phyloP scores from a whole-genome alignment of 768 basidiomycete genomes.

The Amylocystis lapponica region DNA sequence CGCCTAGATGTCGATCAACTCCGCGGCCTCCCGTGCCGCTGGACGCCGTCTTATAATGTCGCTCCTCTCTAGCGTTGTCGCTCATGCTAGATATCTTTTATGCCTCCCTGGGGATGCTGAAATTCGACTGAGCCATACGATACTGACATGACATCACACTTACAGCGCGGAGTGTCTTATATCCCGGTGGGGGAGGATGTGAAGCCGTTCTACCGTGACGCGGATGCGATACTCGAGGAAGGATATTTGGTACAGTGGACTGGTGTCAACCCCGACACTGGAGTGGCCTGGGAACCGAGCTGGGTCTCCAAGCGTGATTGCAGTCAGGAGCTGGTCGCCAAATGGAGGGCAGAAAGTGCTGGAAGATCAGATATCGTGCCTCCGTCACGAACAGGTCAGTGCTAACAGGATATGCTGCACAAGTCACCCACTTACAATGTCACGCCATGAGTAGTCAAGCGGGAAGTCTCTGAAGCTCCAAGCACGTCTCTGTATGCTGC shows the following conservation, averaged over 20 bases:
- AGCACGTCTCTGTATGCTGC: too few relatives aligned
- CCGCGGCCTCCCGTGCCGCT: conserved; percentile 38
- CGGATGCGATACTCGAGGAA: neutral
- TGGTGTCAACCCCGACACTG: conserved; percentile 2
- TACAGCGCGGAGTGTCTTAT: neutral
- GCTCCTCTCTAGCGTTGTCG: neutral
- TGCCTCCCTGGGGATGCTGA: too few relatives aligned
- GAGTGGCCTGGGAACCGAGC: conserved; percentile 1
- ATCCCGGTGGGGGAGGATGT: neutral
- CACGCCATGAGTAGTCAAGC: too few relatives aligned
- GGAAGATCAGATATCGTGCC: neutral
- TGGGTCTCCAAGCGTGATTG: neutral
- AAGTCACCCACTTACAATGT: too few relatives aligned
- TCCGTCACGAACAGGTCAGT: too few relatives aligned
- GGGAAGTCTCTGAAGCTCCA: too few relatives aligned
- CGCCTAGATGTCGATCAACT: too few relatives aligned
- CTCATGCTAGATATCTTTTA: too few relatives aligned
- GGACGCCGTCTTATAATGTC: conserved; percentile 8
- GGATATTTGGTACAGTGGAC: conserved; percentile 3
- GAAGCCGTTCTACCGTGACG: neutral
- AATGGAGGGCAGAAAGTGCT: neutral
- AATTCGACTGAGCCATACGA: conserved; percentile 23
- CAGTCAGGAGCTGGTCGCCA: neutral
- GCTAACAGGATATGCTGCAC: too few relatives aligned
- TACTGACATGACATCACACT: conserved; percentile 15